A percentile compares a stretch with the other conserved stretches of the same genome.
Evolutionary conservation across 108 stramenopile genomes (phyloP).

Genomic region (Phaeodactylum tricornutum): DNA sequence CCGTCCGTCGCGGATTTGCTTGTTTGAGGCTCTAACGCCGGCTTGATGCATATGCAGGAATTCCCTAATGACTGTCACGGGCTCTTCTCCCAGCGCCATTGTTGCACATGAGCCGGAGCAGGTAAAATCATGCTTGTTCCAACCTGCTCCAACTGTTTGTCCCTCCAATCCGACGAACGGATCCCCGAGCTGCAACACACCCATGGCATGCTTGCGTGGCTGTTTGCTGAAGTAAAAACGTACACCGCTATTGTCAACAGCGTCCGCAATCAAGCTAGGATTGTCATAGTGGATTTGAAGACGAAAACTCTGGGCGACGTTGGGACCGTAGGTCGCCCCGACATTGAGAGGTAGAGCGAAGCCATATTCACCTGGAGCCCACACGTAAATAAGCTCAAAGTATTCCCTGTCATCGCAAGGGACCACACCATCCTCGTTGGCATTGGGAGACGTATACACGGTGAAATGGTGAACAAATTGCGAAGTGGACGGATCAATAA

Average conservation of each 20-base stretch:
- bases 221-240: constrained; percentile 30
- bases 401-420: no score
- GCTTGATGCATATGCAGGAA: constrained; percentile 45
- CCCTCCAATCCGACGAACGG: constrained; percentile 20
- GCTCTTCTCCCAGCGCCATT: constrained; percentile 5
- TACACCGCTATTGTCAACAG: constrained; percentile 38
- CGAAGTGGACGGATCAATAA: constrained; percentile 12
- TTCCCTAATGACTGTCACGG: constrained; percentile 38
- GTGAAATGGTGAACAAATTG: constrained; percentile 3
- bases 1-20: constrained; percentile 33
- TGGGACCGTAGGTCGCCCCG: constrained; percentile 23
- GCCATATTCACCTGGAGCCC: constrained; percentile 37
- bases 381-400: constrained; percentile 22
- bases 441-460: background rate
- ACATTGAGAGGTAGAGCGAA: constrained; percentile 24
- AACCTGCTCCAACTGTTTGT: constrained; percentile 16
- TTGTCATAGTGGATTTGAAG: constrained; percentile 50
- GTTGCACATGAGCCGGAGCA: constrained; percentile 32
- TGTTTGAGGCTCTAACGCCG: constrained; percentile 25
- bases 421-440: background rate
- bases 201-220: constrained; percentile 27
- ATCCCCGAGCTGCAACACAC: constrained; percentile 33
- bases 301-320: constrained; percentile 18
- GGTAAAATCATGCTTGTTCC: constrained; percentile 25
- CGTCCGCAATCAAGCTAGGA: constrained; percentile 13